Conservation (phyloP, 2,329 filamentous ascomycete genomes). For the Penicillium sp. region DNA sequence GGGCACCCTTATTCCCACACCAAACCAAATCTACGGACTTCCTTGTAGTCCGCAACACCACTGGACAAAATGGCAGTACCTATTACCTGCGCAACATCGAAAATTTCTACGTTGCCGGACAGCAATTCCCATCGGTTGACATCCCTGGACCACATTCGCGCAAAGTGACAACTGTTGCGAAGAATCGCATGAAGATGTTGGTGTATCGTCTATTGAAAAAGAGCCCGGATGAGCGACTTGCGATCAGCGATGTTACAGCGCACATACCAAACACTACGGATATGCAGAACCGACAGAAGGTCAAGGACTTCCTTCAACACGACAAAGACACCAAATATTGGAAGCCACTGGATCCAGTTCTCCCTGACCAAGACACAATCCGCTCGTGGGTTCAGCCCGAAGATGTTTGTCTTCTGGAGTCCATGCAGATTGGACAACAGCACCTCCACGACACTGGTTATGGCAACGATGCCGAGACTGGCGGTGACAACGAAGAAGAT, state of each 20-base stretch:
- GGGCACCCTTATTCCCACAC: slow-evolving; percentile 87
- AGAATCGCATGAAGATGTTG: slow-evolving; percentile 93
- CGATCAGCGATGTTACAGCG: slow-evolving; percentile 74
- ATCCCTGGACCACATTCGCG: slow-evolving; percentile 88
- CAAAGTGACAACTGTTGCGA: slow-evolving; percentile 92
- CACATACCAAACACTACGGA: slow-evolving; percentile 91
- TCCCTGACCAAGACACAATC: slow-evolving; percentile 68
- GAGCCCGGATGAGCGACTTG: slow-evolving; percentile 59
- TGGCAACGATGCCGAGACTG: slow-evolving; percentile 58
- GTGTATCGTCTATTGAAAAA: slow-evolving; percentile 79
- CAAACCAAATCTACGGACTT: slow-evolving; percentile 71
- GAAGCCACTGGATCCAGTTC: slow-evolving; percentile 65
- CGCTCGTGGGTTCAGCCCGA: slow-evolving; percentile 88
- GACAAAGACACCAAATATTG: slow-evolving; percentile 81
- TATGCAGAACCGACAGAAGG: slow-evolving; percentile 89
- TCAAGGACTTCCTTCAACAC: slow-evolving; percentile 91
- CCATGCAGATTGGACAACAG: slow-evolving; percentile 91
- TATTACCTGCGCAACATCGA: slow-evolving; percentile 86
- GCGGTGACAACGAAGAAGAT: slow-evolving; percentile 54
- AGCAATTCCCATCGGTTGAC: slow-evolving; percentile 83
- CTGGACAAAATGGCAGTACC: slow-evolving; percentile 63
- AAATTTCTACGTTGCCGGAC: slow-evolving; percentile 80
- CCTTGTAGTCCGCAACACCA: slow-evolving; percentile 71
- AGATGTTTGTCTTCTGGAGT: slow-evolving; percentile 85
- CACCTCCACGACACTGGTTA: slow-evolving; percentile 87